Evolutionary conservation across 495 filamentous ascomycete species (phyloP).

Genomic region (Chaetomidium leptoderma): DNA sequence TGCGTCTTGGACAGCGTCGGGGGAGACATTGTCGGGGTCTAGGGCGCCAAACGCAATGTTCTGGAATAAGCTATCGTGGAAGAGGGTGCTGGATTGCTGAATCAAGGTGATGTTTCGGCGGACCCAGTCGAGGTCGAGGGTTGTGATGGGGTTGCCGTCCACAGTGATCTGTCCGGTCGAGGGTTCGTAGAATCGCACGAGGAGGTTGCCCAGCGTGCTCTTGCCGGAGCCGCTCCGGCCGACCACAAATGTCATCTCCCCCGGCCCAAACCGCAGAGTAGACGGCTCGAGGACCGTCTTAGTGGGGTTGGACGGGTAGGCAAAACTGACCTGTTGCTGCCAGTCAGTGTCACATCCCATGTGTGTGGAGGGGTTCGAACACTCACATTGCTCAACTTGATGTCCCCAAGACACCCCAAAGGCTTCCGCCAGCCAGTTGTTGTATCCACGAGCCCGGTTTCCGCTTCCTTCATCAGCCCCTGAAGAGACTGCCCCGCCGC

Average conservation of each 20-base stretch:
- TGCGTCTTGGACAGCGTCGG: slow-evolving; percentile 54
- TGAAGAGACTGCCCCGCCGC: slow-evolving; percentile 63
- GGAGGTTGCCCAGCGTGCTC: slow-evolving; percentile 77
- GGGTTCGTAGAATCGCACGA: slow-evolving; percentile 72
- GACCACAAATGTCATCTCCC: slow-evolving; percentile 75
- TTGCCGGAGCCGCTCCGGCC: slow-evolving; percentile 91
- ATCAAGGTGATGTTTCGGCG: slow-evolving; percentile 75
- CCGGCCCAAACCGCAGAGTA: slow-evolving; percentile 64
- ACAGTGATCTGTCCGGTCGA: slow-evolving; percentile 61
- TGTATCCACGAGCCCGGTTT: slow-evolving; percentile 25
- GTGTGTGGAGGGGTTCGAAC: not conserved
- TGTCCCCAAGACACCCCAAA: slow-evolving; percentile 54
- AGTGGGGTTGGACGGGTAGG: slow-evolving; percentile 71
- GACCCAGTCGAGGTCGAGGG: slow-evolving; percentile 67
- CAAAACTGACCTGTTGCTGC: slow-evolving; percentile 63
- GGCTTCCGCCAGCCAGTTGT: slow-evolving; percentile 21
- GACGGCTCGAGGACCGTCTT: slow-evolving; percentile 54
- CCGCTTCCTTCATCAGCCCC: slow-evolving; percentile 27
- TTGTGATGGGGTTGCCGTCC: slow-evolving; percentile 60
- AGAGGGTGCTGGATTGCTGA: slow-evolving; percentile 77
- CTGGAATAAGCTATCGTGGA: slow-evolving; percentile 72
- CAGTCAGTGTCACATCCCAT: not conserved
- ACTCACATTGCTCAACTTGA: slow-evolving; percentile 67
- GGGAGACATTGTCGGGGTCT: slow-evolving; percentile 46
- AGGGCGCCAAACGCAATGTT: slow-evolving; percentile 76